These are phyloP conservation scores for Penicillium fimorum DNA, from an alignment of 495 filamentous ascomycete species.

Conservation along the genomic window DNA sequence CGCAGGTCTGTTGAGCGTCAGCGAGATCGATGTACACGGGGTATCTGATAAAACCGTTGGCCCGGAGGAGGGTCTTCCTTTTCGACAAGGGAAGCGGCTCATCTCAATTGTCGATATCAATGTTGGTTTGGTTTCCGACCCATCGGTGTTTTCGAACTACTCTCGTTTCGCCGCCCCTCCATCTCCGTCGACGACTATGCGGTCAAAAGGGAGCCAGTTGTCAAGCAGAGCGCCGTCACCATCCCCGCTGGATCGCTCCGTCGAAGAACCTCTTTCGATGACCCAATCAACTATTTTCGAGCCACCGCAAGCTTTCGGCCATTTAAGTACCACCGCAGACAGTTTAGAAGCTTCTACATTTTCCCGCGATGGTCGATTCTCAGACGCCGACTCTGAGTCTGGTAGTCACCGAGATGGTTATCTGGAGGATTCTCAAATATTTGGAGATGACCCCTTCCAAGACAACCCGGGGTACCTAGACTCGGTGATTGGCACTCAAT, in stretches of 20 bases:
- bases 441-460: conserved; percentile 38
- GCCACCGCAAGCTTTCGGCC: conserved; percentile 19
- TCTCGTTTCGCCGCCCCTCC: conserved; percentile 58
- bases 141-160: conserved; percentile 67
- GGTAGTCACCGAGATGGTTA: conserved; percentile 28
- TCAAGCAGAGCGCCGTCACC: conserved; percentile 36
- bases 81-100: conserved; percentile 60
- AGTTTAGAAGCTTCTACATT: conserved; percentile 34
- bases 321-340: conserved; percentile 5
- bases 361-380: conserved; percentile 46
- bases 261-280: conserved; percentile 37
- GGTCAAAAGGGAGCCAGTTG: conserved; percentile 37
- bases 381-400: conserved; percentile 42
- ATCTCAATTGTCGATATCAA: conserved; percentile 63
- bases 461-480: conserved; percentile 51
- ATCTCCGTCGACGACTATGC: conserved; percentile 56
- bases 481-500: conserved; percentile 47
- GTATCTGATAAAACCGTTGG: conserved; percentile 47
- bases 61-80: conserved; percentile 26
- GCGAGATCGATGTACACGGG: conserved; percentile 64
- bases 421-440: conserved; percentile 32
- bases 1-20: conserved; percentile 63
- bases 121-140: conserved; percentile 67
- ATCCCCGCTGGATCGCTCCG: conserved; percentile 27
- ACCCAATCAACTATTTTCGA: conserved; percentile 44